Base-by-base conservation (phyloP, 2,329 filamentous ascomycete species). In the Fusarium miscanthi region DNA sequence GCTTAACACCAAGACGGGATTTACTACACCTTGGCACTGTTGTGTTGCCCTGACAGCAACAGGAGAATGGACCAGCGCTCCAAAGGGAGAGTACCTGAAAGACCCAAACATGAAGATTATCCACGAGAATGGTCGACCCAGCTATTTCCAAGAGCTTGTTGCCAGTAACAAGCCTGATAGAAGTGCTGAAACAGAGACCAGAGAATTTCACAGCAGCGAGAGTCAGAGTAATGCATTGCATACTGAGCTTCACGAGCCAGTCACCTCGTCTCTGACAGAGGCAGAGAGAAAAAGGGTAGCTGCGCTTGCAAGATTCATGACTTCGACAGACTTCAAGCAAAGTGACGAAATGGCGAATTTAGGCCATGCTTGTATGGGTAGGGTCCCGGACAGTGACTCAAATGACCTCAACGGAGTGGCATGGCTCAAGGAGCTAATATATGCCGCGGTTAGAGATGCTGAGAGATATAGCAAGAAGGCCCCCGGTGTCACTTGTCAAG, bases 21-120 rank as follows among this genome's bases (percentile, higher is more conserved):
- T 75, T 51, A 81, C 79, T 1, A 80, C 79, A 0, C 79, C 79
- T 0, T 81, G 79, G 79, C 79, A 81, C 46, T 81, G 79, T 43
- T 64, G 40, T 21, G 42, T 65, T 58, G 63, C 63, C 23, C 46
- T 31, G 10, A 46, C 43, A 49, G 40, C 23, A 7, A 65, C 38
- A 0, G 59, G 59, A 0, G 62, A 65, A 19, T 65, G 62, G 62
- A 56, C 46, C 2, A 65, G 62, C 25, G 62, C 62, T 31, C 62
- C 62, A 16, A 65, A 64, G 35, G 62, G 62, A 11, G 62, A 65
- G 16, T 65, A 64, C 11, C 17, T 64, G 17, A 56, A 65, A 19
- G 35, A 65, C 11, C 46, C 46, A 10, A 65, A 25, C 8, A 65
- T 65, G 62, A 35, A 64, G 23, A 21, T 65, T 0, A 21, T 65